Evolutionary conservation across 805 yeast species (phyloP).

Genomic region (Pichia pseudocactophila): DNA sequence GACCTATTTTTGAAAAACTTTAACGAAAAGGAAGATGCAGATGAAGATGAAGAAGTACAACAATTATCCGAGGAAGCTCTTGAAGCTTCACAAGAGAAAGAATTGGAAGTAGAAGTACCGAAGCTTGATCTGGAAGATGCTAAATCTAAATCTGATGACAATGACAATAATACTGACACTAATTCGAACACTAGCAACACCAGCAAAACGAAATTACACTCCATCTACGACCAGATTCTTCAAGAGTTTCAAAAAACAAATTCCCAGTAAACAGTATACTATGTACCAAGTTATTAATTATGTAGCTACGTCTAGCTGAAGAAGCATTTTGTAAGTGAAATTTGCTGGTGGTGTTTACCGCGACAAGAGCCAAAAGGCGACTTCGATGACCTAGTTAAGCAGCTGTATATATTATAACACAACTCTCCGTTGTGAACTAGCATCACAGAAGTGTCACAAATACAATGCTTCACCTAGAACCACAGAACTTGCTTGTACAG

Average conservation of each 20-base stretch:
- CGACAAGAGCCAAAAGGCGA: no score
- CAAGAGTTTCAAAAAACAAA: not conserved
- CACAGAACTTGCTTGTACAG: constrained; percentile 73
- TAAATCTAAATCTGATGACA: no score
- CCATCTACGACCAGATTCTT: no score
- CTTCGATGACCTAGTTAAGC: not conserved
- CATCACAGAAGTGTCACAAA: not conserved
- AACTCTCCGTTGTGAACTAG: not conserved
- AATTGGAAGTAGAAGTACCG: not conserved
- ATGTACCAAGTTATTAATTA: not conserved
- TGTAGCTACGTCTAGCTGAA: no score
- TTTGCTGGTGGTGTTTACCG: no score
- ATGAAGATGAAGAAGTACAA: no score
- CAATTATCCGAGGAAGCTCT: no score
- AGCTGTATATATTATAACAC: not conserved
- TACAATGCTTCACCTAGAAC: constrained; percentile 75
- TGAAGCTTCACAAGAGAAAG: not conserved
- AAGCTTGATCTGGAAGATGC: no score
- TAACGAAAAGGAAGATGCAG: not conserved
- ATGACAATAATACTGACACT: no score
- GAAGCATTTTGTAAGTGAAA: no score
- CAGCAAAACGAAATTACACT: no score
- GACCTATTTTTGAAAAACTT: constrained; percentile 12
- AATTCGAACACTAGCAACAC: no score
- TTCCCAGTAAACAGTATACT: not conserved